Conservation (phyloP, 2,329 filamentous ascomycete species). For the Fusarium lyarnte region DNA sequence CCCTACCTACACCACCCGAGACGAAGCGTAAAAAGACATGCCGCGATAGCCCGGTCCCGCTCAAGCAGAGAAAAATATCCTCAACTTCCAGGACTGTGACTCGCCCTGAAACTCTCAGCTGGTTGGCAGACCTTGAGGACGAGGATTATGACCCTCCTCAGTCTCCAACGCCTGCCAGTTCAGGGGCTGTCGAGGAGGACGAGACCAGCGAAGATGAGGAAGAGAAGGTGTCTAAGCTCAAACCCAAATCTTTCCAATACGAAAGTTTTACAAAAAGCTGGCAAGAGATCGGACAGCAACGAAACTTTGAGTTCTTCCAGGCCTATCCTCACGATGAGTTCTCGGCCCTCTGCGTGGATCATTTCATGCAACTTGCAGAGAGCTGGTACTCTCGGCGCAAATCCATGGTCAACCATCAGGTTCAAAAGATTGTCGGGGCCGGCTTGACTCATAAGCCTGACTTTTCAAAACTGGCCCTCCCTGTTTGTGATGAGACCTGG, state of each 20-base stretch:
- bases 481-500: conserved; percentile 13
- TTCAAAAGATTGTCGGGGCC: neutral
- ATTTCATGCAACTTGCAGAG: conserved; percentile 24
- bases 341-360: conserved; percentile 23
- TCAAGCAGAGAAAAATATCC: neutral
- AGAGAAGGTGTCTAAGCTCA: neutral
- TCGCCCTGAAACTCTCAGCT: neutral
- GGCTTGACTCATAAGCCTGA: neutral
- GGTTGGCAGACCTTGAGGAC: neutral
- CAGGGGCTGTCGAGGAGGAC: neutral
- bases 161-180: neutral
- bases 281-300: neutral
- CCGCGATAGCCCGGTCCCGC: neutral
- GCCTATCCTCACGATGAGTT: conserved; percentile 31
- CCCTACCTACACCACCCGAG: neutral
- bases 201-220: neutral
- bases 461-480: conserved; percentile 15
- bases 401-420: neutral
- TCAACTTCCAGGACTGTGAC: neutral
- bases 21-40: conserved; percentile 1
- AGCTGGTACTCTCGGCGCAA: conserved; percentile 20
- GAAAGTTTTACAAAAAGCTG: neutral
- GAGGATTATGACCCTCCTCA: neutral
- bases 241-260: conserved; percentile 16
- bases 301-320: conserved; percentile 24